Evolutionary conservation across 805 yeast species (phyloP), one percentile per base, ranked within the genome.

Genomic region (Metschnikowia cubensis): DNA sequence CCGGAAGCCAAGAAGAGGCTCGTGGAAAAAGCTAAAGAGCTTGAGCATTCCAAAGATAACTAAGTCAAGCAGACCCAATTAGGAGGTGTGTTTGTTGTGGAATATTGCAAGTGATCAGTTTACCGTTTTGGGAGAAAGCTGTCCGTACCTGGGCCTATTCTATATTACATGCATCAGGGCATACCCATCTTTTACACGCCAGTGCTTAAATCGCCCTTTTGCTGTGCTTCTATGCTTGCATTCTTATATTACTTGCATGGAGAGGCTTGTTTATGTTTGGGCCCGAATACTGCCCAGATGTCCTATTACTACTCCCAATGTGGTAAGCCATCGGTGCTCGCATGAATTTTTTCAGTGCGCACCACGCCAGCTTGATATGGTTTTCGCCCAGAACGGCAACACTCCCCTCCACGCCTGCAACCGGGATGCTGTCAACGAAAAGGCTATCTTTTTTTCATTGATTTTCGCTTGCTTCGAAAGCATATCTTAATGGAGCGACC

Each of bases 1-100:
- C 75, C 76, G 0, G 77, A 73, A 48, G 77, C 76, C 5, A 69
- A 72, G 54, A 69, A 63, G 50, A 54, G 71, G 42, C 58, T 71
- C 42, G 50, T 35, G 33, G 39, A 43, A 49, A 44, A 59, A 56
- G 52, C 44, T 3, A 42, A n/a, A 34, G 45, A 22, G 15, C 31
- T 42, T 4, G 32, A 20, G 20, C 18, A 33, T 6, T 13, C 35
- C 36, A 15, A 42, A 11, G 13, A 29, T 15, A 34, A 25, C 15
- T 39, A 39, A 18, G 4, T 11, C 11, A 18, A 4, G 18, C 32
- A 7, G 13, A 15, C 22, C 17, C 21, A 13, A 17, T 18, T 18
- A 3, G 39, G 39, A 18, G 20, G 1, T 3, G 6, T 20, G 25
- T 36, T 18, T 36, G 25, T 36, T 36, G 4, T 36, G 15, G 29